Conservation (phyloP, 2,329 filamentous ascomycete species). For the Podosphaera fusca region DNA sequence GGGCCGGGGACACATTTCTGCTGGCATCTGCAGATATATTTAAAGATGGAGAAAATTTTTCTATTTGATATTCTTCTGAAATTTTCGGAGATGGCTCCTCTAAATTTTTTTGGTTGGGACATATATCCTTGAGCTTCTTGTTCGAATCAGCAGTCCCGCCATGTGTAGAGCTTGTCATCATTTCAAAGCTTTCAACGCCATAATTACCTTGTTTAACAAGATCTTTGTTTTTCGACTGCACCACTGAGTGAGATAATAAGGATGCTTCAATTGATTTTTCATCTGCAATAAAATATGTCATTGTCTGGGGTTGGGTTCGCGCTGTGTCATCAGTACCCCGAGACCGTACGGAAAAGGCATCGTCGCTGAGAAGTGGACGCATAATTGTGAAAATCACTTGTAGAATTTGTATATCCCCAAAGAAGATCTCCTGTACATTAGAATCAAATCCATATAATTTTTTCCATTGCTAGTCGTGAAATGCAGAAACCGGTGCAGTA, state of each 20-base stretch:
- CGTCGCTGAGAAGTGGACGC: conserved; percentile 24
- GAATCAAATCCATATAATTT: too few species aligned
- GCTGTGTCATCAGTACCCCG: conserved; percentile 19
- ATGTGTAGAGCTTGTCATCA: conserved; percentile 14
- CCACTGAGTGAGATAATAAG: conserved; percentile 15
- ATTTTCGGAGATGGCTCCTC: conserved; percentile 5
- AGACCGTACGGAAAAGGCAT: conserved; percentile 19
- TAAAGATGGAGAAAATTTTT: conserved; percentile 13
- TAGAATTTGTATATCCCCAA: not conserved
- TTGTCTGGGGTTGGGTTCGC: conserved; percentile 18
- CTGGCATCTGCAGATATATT: conserved; percentile 16
- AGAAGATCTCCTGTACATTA: too few species aligned
- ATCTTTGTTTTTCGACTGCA: conserved; percentile 16
- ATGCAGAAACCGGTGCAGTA: too few species aligned
- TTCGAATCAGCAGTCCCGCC: conserved; percentile 13
- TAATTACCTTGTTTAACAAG: conserved; percentile 16
- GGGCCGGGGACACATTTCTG: conserved; percentile 15
- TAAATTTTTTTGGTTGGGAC: conserved; percentile 12
- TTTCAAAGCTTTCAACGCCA: conserved; percentile 16
- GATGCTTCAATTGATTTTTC: conserved; percentile 25
- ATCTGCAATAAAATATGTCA: conserved; percentile 29
- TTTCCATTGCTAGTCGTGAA: too few species aligned
- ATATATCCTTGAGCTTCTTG: conserved; percentile 8
- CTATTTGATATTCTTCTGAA: conserved; percentile 10
- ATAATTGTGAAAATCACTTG: conserved; percentile 13